Conservation (phyloP, 192 early-diverging fungal genomes). For the Dissophora globulifera region DNA sequence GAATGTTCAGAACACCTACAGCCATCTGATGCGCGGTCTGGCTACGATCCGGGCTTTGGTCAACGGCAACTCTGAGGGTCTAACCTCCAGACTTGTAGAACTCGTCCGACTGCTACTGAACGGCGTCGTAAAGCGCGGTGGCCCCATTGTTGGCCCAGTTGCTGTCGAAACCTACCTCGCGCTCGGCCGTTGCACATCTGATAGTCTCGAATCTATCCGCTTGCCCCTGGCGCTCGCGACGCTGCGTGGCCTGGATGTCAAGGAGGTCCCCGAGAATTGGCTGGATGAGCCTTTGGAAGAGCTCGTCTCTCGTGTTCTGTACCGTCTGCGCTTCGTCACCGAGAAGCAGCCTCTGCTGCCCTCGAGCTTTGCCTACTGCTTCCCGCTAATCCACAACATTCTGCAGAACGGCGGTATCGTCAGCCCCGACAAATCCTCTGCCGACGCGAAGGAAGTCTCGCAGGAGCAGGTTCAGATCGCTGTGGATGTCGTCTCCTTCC, state of each 20-base stretch:
- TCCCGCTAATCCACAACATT: slow-evolving; percentile 74
- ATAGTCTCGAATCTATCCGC: slow-evolving; percentile 55
- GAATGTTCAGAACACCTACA: slow-evolving; percentile 64
- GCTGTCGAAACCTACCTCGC: slow-evolving; percentile 68
- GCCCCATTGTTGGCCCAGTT: slow-evolving; percentile 66
- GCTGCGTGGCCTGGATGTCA: slow-evolving; percentile 57
- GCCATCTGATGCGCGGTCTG: slow-evolving; percentile 69
- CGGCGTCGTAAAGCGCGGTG: slow-evolving; percentile 59
- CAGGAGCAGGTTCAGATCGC: slow-evolving; percentile 76
- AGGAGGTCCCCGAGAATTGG: slow-evolving; percentile 61
- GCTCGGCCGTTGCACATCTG: slow-evolving; percentile 56
- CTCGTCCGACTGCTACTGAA: slow-evolving; percentile 66
- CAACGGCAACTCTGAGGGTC: slow-evolving; percentile 62
- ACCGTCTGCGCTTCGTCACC: slow-evolving; percentile 70
- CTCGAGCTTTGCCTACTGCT: slow-evolving; percentile 72
- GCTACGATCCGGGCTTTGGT: slow-evolving; percentile 73
- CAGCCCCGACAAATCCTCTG: slow-evolving; percentile 41
- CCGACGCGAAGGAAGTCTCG: slow-evolving; percentile 56
- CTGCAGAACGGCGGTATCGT: slow-evolving; percentile 72
- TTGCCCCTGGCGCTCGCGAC: slow-evolving; percentile 59
- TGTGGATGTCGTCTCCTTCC: slow-evolving; percentile 72
- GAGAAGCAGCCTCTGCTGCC: slow-evolving; percentile 66
- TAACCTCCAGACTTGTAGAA: slow-evolving; percentile 67
- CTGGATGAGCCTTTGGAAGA: slow-evolving; percentile 56
- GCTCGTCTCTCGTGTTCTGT: slow-evolving; percentile 71